These are phyloP conservation scores for Melaleuca alternifolia DNA, from an alignment of 345 rosid genomes.

Conservation along the genomic window DNA sequence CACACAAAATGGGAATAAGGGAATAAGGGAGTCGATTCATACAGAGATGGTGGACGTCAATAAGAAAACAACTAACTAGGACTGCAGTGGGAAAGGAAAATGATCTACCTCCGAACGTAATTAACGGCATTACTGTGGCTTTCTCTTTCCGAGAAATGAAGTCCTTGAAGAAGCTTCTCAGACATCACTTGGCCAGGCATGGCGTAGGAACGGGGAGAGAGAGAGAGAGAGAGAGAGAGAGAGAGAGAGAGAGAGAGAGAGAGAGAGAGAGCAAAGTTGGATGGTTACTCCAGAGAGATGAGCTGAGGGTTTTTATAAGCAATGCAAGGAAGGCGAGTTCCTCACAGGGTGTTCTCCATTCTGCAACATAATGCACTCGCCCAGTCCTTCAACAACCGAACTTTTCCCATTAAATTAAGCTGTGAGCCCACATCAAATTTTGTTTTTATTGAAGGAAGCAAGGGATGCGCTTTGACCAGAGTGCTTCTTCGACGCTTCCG, in stretches of 20 bases:
- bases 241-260: not conserved
- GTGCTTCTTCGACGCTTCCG: not conserved
- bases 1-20: not conserved
- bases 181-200: constrained; percentile 49
- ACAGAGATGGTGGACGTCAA: not conserved
- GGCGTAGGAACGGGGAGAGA: not conserved
- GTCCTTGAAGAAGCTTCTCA: constrained; percentile 34
- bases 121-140: constrained; percentile 18
- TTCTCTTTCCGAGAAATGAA: constrained; percentile 23
- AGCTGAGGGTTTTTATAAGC: not conserved
- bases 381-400: not conserved
- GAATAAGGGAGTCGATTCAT: not conserved
- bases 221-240: not conserved
- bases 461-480: not conserved
- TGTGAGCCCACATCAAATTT: not conserved
- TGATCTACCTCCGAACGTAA: constrained; percentile 38
- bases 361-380: not conserved
- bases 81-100: not conserved
- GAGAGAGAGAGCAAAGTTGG: not conserved
- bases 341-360: not conserved
- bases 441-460: not conserved
- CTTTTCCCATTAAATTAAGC: not conserved
- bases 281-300: not conserved
- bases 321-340: not conserved
- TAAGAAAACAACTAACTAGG: not conserved